Conservation (phyloP, 1,284 basidiomycete genomes). For the Heterobasidion occidentale region DNA sequence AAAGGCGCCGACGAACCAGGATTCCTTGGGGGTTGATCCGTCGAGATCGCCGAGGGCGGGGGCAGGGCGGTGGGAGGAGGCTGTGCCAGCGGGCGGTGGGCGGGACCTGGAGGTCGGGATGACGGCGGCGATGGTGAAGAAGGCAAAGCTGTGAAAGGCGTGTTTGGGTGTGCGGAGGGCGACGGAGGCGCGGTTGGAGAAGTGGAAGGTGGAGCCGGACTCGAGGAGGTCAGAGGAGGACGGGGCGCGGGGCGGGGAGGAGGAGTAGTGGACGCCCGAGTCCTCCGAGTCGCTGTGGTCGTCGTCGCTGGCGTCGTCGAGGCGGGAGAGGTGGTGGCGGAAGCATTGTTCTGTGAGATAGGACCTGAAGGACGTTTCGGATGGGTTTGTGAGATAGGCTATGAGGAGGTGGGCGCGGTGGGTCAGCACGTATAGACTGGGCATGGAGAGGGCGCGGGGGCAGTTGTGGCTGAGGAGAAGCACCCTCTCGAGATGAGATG, state of each 20-base stretch:
- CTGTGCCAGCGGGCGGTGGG: conserved; percentile 7
- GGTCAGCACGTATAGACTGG: conserved; percentile 11
- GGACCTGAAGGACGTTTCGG: conserved; percentile 85
- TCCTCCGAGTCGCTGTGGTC: conserved; percentile 26
- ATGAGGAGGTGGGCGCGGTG: conserved; percentile 12
- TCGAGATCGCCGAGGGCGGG: conserved; percentile 28
- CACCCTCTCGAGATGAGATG: conserved; percentile 6
- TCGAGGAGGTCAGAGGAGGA: conserved; percentile 23
- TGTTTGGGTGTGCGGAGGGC: conserved; percentile 92
- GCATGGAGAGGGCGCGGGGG: conserved; percentile 2
- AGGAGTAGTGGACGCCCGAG: conserved; percentile 22
- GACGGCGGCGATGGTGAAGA: conserved; percentile 82
- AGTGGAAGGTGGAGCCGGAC: conserved; percentile 61
- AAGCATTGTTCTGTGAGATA: conserved; percentile 96
- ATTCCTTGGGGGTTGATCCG: conserved; percentile 52
- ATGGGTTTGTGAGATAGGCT: conserved; percentile 94
- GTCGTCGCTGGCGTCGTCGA: conserved; percentile 65
- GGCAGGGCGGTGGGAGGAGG: conserved; percentile 10
- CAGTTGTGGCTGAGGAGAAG: conserved; percentile 13
- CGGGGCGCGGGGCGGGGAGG: conserved; percentile 22
- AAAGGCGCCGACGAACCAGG: conserved; percentile 84
- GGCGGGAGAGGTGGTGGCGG: conserved; percentile 83
- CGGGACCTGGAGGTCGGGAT: conserved; percentile 34
- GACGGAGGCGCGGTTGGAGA: conserved; percentile 85
- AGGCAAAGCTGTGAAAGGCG: conserved; percentile 74